These are phyloP conservation scores for Coemansia sp. DNA, from an alignment of 192 early-diverging fungal species.

Conservation along the genomic window DNA sequence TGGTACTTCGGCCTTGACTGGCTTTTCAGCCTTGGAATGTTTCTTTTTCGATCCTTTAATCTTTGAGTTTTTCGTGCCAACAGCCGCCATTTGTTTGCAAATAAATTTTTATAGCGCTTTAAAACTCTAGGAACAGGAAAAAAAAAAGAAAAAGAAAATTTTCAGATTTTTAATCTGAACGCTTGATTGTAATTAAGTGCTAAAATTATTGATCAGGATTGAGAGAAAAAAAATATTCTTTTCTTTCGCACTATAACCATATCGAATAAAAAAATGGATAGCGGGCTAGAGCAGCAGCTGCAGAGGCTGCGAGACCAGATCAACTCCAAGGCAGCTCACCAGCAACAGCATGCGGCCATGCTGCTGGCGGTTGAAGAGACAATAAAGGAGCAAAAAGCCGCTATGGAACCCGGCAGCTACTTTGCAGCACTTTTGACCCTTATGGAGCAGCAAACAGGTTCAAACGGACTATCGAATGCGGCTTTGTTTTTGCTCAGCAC, in stretches of 20 bases:
- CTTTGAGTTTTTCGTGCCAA: background rate
- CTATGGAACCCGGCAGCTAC: conserved; percentile 76
- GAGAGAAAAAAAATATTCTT: conserved; percentile 1
- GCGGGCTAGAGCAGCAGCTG: conserved; percentile 42
- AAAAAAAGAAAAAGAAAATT: background rate
- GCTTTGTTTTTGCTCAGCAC: conserved; percentile 80
- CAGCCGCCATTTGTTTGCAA: conserved; percentile 9
- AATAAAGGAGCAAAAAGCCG: conserved; percentile 70
- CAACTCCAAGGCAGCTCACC: conserved; percentile 76
- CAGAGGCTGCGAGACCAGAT: conserved; percentile 58
- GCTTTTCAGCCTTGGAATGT: conserved; percentile 7
- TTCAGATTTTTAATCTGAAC: background rate
- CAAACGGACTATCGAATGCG: conserved; percentile 58
- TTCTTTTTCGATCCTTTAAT: conserved; percentile 13
- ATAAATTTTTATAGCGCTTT: background rate
- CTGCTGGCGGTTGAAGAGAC: conserved; percentile 75
- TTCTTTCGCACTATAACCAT: background rate
- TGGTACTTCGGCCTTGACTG: conserved; percentile 3
- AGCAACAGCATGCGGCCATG: conserved; percentile 75
- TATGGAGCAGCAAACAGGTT: conserved; percentile 61
- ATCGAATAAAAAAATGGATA: conserved; percentile 24
- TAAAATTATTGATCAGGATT: background rate
- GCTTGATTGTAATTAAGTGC: background rate
- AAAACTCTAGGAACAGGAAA: background rate
- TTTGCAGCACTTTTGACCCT: conserved; percentile 84